Conservation (phyloP, 768 basidiomycete species). For the Trametes elegans region DNA sequence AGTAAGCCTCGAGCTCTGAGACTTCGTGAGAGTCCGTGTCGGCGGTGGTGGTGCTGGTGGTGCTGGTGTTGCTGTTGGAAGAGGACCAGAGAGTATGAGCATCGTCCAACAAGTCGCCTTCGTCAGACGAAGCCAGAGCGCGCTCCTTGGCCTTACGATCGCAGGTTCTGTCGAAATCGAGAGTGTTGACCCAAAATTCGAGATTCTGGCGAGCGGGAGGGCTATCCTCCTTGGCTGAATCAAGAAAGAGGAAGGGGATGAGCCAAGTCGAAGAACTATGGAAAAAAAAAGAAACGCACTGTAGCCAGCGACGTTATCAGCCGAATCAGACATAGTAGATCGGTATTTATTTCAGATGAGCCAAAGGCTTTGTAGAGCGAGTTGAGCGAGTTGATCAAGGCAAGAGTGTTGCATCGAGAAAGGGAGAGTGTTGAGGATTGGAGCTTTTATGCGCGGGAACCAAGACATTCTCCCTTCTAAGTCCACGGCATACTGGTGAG, state of each 20-base stretch:
- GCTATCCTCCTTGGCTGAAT: background rate
- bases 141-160: background rate
- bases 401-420: background rate
- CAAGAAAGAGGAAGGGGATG: background rate
- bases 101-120: background rate
- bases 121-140: background rate
- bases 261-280: background rate
- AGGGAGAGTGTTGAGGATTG: background rate
- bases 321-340: background rate
- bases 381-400: background rate
- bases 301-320: background rate
- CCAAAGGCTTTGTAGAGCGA: background rate
- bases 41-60: no score
- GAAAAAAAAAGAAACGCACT: background rate
- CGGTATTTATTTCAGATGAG: background rate
- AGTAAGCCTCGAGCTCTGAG: background rate
- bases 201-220: background rate
- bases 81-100: background rate
- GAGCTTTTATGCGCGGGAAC: background rate
- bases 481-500: background rate
- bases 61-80: no score
- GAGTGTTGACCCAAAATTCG: background rate
- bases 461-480: background rate
- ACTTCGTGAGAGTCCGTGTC: background rate
- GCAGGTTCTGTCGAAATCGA: background rate